A percentile compares a stretch with the other conserved stretches of the same genome.
phyloP scores from a whole-genome alignment of 2,329 filamentous ascomycete species.

The Chaetomium sp. region DNA sequence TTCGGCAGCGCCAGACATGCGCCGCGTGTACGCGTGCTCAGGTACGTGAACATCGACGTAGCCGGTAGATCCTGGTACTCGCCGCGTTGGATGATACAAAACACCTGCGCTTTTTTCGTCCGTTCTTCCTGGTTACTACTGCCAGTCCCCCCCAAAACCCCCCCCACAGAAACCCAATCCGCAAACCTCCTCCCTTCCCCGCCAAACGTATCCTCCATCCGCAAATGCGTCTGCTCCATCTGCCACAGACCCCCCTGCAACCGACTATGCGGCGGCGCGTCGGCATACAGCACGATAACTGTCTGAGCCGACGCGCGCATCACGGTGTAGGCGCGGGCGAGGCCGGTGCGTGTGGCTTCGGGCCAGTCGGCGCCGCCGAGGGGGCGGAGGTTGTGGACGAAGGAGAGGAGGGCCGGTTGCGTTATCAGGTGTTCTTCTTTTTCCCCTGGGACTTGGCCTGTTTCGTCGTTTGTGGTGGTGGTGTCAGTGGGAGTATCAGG shows the following conservation, averaged over 20 bases:
- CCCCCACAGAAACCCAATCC: conserved; percentile 39
- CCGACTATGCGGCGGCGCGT: conserved; percentile 41
- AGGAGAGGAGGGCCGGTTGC: conserved; percentile 32
- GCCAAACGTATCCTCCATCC: conserved; percentile 24
- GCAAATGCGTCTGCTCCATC: conserved; percentile 26
- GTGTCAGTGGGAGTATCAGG: background rate
- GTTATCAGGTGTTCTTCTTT: too few relatives aligned
- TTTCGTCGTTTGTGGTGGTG: too few relatives aligned
- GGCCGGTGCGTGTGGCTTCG: conserved; percentile 43
- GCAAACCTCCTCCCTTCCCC: conserved; percentile 31
- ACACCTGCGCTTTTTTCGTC: conserved; percentile 36
- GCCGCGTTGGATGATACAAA: conserved; percentile 33
- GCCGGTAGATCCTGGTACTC: conserved; percentile 10
- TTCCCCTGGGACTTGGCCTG: too few relatives aligned
- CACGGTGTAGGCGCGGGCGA: conserved; percentile 39
- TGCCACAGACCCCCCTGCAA: conserved; percentile 22
- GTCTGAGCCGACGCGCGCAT: conserved; percentile 44
- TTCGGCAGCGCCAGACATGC: conserved; percentile 31
- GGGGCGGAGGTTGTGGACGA: conserved; percentile 30
- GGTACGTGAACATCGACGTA: conserved; percentile 34
- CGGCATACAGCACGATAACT: conserved; percentile 42
- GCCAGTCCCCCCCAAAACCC: conserved; percentile 28
- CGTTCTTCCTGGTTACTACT: conserved; percentile 11
- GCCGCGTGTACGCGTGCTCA: conserved; percentile 38
- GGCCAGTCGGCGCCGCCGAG: conserved; percentile 37